Percentiles rank a stretch among this genome's conserved stretches.
Conservation (phyloP, 2,329 filamentous ascomycete species). For the Xylariomycetidae sp. region DNA sequence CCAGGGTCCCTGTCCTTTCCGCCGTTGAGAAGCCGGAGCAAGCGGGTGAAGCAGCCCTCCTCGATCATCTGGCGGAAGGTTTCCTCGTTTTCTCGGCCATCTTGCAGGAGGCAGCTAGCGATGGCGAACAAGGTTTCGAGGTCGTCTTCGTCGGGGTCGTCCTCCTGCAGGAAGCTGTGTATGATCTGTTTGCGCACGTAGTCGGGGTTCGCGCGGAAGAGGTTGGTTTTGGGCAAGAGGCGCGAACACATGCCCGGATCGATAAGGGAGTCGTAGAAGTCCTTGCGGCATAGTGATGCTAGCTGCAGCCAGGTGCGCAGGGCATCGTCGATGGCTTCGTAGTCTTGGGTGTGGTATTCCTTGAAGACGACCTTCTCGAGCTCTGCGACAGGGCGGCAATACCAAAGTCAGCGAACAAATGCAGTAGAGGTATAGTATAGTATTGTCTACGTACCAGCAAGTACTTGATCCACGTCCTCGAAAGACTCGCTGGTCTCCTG, state of each 20-base stretch:
- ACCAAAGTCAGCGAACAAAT: too few species aligned
- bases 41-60: slow-evolving; percentile 74
- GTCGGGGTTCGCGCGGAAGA: slow-evolving; percentile 70
- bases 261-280: slow-evolving; percentile 68
- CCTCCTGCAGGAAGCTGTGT: slow-evolving; percentile 85
- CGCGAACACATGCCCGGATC: slow-evolving; percentile 77
- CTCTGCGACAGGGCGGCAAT: too few species aligned
- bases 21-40: slow-evolving; percentile 73
- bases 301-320: slow-evolving; percentile 79
- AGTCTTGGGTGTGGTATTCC: slow-evolving; percentile 36
- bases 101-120: slow-evolving; percentile 76
- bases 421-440: too few species aligned
- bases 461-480: too few species aligned
- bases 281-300: slow-evolving; percentile 68
- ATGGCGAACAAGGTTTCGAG: slow-evolving; percentile 73
- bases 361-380: slow-evolving; percentile 40
- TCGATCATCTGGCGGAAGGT: slow-evolving; percentile 83
- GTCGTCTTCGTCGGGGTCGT: slow-evolving; percentile 80
- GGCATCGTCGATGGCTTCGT: slow-evolving; percentile 70
- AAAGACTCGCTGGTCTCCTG: too few species aligned
- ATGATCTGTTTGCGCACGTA: slow-evolving; percentile 93
- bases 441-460: too few species aligned
- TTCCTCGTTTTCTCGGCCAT: slow-evolving; percentile 61
- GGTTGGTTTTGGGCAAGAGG: slow-evolving; percentile 65
- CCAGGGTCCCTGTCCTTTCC: slow-evolving; percentile 59